Evolutionary conservation across 305 asterid genomes (phyloP), one percentile per base, ranked within the genome.

Genomic region (Fraxinus sp.): DNA sequence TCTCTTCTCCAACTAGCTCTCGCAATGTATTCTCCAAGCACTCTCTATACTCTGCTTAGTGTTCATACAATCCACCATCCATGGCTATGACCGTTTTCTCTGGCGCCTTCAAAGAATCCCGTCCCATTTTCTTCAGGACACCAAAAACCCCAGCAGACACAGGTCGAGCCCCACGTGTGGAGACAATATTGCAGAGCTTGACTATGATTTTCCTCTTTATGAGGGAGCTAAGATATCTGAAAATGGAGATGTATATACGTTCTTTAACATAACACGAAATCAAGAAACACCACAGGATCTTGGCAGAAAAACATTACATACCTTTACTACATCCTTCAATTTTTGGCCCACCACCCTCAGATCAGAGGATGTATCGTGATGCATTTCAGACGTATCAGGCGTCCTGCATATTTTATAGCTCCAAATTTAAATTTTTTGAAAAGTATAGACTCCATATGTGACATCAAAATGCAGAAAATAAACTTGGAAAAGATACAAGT

Each of bases 351-450:
- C 99, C 62, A 88, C 92, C 78, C 77, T 90, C 83, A 95, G 87
- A 87, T 95, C 97, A 28, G 94, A 57, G 11, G 98, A 86, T 5
- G 90, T 86, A 82, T 95, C 98, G 62, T 94, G 97, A 86, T 95
- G 99, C 94, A 95, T 93, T 32, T 97, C 95, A 16, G 98, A 94
- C 95, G 93, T 90, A 13, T 89, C 97, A 7, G 98, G 98, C 36
- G 98, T 94, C 91, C 99, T 95, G 94, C 83, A 77, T 79, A 83
- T 80, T 80, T 72, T 14, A 76, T 11, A 39, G 59, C 59, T 49
- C 20, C 59, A n/a, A 14, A 13, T 49, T 49, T 49, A 14, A 46
- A 3, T 46, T 46, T 46, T 46, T 46, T 3, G 57, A 43, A 13
- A 43, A 49, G 59, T 49, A 49, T 16, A 49, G 59, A 13, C 59